These are phyloP conservation scores for Chalciporus pseudorubinellus DNA, from an alignment of 768 basidiomycete species.

Conservation along the genomic window DNA sequence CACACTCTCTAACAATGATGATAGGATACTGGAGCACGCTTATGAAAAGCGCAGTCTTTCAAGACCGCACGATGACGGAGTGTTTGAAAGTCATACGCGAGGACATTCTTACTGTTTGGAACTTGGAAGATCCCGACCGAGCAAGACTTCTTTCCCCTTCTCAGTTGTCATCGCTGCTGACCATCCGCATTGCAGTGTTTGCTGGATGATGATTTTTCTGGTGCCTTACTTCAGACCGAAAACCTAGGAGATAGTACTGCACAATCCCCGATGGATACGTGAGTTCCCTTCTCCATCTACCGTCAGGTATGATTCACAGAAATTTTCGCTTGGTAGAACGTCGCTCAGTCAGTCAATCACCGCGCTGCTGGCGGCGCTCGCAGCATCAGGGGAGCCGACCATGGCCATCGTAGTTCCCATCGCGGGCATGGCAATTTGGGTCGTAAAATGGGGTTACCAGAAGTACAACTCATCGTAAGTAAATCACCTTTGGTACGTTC, in stretches of 20 bases:
- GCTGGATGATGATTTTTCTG: constrained; percentile 2
- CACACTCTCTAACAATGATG: neutral
- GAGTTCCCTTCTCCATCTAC: neutral
- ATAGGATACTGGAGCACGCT: constrained; percentile 14
- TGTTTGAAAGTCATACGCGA: constrained; percentile 12
- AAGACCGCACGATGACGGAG: constrained; percentile 3
- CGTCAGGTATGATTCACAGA: neutral
- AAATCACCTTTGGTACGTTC: neutral
- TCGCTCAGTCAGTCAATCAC: neutral
- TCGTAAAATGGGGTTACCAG: neutral
- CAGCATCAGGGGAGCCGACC: neutral
- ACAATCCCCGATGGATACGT: neutral
- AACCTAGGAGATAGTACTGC: neutral
- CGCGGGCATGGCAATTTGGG: neutral
- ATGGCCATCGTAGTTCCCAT: neutral
- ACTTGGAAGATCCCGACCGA: constrained; percentile 12
- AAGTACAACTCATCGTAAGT: constrained; percentile 11
- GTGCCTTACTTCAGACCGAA: constrained; percentile 1
- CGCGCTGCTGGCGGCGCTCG: neutral
- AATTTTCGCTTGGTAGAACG: neutral
- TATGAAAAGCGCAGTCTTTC: constrained; percentile 7
- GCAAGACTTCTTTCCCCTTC: neutral
- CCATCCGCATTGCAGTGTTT: constrained; percentile 3
- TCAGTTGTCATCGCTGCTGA: neutral
- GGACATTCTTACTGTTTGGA: constrained; percentile 13